phyloP scores from a whole-genome alignment of 2,329 filamentous ascomycete species.

The Microdochium bolleyi region DNA sequence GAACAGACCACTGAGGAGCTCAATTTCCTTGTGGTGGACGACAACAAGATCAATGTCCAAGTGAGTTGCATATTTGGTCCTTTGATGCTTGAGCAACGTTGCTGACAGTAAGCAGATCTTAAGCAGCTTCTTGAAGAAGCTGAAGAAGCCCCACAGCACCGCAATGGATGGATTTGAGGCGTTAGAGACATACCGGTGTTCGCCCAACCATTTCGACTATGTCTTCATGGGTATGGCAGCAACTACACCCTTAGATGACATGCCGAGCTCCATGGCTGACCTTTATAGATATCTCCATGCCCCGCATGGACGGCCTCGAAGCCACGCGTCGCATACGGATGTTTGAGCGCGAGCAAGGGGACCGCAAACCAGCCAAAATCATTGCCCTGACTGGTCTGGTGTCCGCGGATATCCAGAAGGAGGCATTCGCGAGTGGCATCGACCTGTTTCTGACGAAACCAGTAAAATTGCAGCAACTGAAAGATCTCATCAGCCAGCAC shows the following conservation, averaged over 20 bases:
- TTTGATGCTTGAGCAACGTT: neutral
- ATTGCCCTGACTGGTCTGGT: conserved; percentile 22
- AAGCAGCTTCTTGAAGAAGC: conserved; percentile 19
- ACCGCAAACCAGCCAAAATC: conserved; percentile 3
- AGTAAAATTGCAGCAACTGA: conserved; percentile 5
- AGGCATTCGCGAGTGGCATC: conserved; percentile 16
- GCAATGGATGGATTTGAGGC: conserved; percentile 29
- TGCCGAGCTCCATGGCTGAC: neutral
- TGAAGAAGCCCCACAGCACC: conserved; percentile 19
- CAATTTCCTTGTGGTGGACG: conserved; percentile 26
- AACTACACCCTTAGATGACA: no score
- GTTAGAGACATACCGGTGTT: conserved; percentile 20
- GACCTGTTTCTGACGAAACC: conserved; percentile 21
- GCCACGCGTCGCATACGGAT: conserved; percentile 22
- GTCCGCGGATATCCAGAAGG: conserved; percentile 12
- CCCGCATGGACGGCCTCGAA: conserved; percentile 42
- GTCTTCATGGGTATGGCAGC: conserved; percentile 25
- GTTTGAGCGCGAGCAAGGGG: neutral
- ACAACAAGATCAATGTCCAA: conserved; percentile 29
- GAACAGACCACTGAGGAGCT: neutral
- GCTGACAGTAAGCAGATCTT: conserved; percentile 11
- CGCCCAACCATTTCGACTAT: conserved; percentile 3
- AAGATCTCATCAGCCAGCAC: neutral
- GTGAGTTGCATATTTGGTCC: neutral
- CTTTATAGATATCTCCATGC: conserved; percentile 40